phyloP scores from a whole-genome alignment of 202 grass and related monocot species.

The Hordeum pubiflorum region DNA sequence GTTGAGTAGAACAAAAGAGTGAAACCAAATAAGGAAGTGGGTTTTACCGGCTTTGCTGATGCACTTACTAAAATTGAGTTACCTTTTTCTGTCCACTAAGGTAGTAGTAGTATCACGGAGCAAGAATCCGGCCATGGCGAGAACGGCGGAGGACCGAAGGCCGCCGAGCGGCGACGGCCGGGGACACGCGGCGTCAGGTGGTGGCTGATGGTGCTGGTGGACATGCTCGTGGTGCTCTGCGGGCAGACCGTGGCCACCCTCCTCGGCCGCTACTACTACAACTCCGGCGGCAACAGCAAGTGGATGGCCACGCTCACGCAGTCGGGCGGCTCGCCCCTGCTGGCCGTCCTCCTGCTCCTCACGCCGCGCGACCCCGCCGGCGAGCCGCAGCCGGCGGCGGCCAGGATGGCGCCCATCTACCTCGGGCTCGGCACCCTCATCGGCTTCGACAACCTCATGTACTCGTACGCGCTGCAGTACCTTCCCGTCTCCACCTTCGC shows the following conservation, averaged over 20 bases:
- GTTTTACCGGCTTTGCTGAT: too few relatives aligned
- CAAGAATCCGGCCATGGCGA: background rate
- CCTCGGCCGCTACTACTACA: slow-evolving; percentile 55
- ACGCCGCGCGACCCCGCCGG: background rate
- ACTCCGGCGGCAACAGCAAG: slow-evolving; percentile 64
- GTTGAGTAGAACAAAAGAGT: background rate
- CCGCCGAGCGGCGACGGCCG: background rate
- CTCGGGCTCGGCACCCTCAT: slow-evolving; percentile 28
- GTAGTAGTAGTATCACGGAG: background rate
- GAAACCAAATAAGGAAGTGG: background rate
- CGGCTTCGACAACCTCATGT: slow-evolving; percentile 61
- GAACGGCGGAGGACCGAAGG: background rate
- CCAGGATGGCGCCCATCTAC: slow-evolving; percentile 40
- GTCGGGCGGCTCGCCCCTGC: slow-evolving; percentile 34
- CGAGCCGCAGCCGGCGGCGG: background rate
- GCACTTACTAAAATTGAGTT: background rate
- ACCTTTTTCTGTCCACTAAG: background rate
- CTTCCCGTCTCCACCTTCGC: slow-evolving; percentile 69
- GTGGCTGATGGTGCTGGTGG: slow-evolving; percentile 40
- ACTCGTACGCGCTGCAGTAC: slow-evolving; percentile 71
- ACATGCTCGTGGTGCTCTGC: slow-evolving; percentile 49
- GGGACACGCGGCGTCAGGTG: slow-evolving; percentile 15
- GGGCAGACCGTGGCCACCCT: slow-evolving; percentile 51
- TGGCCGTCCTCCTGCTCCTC: slow-evolving; percentile 35
- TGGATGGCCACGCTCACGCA: slow-evolving; percentile 50